These are phyloP conservation scores for Pisolithus marmoratus DNA, from an alignment of 768 basidiomycete species.

Conservation along the genomic window DNA sequence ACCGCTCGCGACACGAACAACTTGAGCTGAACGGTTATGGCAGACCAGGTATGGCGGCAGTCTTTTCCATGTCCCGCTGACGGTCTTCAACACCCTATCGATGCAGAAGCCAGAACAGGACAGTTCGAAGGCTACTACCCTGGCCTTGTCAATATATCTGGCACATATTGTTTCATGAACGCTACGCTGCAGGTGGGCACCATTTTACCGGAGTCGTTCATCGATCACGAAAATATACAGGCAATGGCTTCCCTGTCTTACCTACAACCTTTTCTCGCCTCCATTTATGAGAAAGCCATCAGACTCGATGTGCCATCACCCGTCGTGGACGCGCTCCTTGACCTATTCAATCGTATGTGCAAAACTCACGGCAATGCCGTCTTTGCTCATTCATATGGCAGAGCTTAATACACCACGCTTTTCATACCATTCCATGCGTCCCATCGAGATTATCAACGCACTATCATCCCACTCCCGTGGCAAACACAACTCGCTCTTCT, in stretches of 20 bases:
- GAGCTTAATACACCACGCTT: constrained; percentile 61
- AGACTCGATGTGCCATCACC: constrained; percentile 79
- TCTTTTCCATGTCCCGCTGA: background rate
- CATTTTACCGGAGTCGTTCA: constrained; percentile 1
- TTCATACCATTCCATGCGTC: constrained; percentile 60
- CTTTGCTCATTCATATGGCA: constrained; percentile 23
- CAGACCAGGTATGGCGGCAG: constrained; percentile 23
- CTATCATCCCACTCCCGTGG: constrained; percentile 51
- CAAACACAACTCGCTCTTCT: constrained; percentile 61
- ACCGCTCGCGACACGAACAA: constrained; percentile 54
- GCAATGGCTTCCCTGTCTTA: constrained; percentile 85
- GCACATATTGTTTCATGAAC: constrained; percentile 97
- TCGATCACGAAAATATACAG: constrained; percentile 35
- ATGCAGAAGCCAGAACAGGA: constrained; percentile 21
- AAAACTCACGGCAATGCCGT: background rate
- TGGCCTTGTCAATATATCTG: constrained; percentile 92
- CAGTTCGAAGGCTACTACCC: constrained; percentile 56
- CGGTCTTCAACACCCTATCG: constrained; percentile 1
- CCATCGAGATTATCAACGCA: constrained; percentile 64
- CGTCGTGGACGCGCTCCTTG: constrained; percentile 74
- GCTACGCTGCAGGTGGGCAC: constrained; percentile 78
- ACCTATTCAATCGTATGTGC: constrained; percentile 59
- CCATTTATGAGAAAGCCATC: constrained; percentile 72
- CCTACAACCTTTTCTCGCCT: constrained; percentile 73
- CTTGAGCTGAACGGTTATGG: constrained; percentile 36